phyloP scores from a whole-genome alignment of 306 rosid species.

The Mucuna pruriens region DNA sequence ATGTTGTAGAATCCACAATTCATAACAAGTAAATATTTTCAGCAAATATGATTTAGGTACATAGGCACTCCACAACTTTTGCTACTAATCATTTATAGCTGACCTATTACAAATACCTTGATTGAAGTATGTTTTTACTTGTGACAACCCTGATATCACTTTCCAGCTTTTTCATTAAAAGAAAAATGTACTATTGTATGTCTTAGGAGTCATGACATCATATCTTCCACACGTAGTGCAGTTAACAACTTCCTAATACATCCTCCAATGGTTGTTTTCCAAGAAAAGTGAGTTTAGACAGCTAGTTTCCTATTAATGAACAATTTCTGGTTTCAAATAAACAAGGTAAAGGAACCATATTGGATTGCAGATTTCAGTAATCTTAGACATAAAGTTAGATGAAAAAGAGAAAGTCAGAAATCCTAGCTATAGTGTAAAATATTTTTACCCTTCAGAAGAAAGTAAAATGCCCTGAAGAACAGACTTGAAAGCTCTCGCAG shows the following conservation, averaged over 20 bases:
- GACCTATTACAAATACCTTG: constrained; percentile 3
- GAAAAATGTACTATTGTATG: background rate
- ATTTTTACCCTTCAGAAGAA: constrained; percentile 94
- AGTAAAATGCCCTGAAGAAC: constrained; percentile 95
- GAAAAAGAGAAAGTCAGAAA: constrained; percentile 14
- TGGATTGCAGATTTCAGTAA: constrained; percentile 14
- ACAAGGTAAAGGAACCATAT: background rate
- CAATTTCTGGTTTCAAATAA: background rate
- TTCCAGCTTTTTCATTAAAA: background rate
- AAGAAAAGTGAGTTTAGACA: background rate
- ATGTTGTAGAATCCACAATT: background rate
- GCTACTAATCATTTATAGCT: background rate
- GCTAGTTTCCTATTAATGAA: background rate
- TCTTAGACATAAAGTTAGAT: background rate
- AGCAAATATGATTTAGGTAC: background rate
- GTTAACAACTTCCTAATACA: background rate
- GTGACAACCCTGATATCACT: background rate
- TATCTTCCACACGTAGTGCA: background rate
- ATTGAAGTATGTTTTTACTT: background rate
- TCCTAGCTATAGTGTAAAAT: constrained; percentile 27
- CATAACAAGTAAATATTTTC: background rate
- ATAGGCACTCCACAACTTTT: background rate
- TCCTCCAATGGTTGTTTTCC: background rate
- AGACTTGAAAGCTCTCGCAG: constrained; percentile 99
- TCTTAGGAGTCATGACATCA: background rate